Evolutionary conservation across 345 rosid species (phyloP), one percentile per base, ranked within the genome.

Genomic region (Sonneratia alba): DNA sequence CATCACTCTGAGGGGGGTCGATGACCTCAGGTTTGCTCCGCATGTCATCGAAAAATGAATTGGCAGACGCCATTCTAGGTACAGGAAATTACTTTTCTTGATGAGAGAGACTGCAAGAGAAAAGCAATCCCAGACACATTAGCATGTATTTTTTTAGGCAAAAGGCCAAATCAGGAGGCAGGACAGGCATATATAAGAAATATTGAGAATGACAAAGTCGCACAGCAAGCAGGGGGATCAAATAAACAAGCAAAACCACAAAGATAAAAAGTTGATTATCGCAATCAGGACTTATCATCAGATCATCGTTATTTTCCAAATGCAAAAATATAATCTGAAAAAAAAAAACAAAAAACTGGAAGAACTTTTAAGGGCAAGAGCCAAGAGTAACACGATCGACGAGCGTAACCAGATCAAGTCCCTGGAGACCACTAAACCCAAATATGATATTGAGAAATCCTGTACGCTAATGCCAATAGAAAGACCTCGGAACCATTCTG

Each of bases 21-120:
- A 88, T 80, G 59, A 87, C 87, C 87, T 86, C 96, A 12, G 93
- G 84, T 73, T 88, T 85, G 81, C 42, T 80, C 34, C 84, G 83
- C 77, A 85, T 37, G 57, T 88, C 96, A 59, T 88, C 90, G 40
- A 81, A 87, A 76, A 81, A 85, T 5, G 83, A 80, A 74, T 67
- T 84, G 65, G 79, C 85, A 67, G 93, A 82, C 51, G 93, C 84
- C 96, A 88, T 87, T 75, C 59, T 72, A 53, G 72, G 48, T 37
- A 62, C 37, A 63, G 4, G 43, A 36, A 22, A 19, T 6, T 4
- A 66, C 19, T 67, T 48, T 34, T 45, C 79, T 75, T 62, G 9
- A 67, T 62, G 73, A 62, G 55, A 67, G 73, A 62, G 36, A 47
- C 66, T 62, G 13, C 38, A 62, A 62, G 38, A 62, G 6, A 13